These are phyloP conservation scores for Aspergillus quadrilineatus DNA, from an alignment of 2,329 filamentous ascomycete species.

Conservation along the genomic window DNA sequence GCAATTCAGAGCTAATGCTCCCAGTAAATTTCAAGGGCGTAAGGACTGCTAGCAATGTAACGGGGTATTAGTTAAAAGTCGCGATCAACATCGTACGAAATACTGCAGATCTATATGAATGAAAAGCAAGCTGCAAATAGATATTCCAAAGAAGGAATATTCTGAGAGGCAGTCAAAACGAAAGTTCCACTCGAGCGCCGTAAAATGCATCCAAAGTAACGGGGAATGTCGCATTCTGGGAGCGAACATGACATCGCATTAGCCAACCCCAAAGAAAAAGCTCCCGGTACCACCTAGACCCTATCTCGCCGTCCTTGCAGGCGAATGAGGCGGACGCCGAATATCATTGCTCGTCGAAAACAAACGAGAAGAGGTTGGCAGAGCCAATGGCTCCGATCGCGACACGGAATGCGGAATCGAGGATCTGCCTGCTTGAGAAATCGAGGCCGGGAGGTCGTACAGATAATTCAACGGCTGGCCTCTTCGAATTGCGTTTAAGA, in stretches of 20 bases:
- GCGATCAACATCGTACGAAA: conserved; percentile 6
- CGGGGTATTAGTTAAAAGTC: conserved; percentile 19
- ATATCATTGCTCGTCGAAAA: conserved; percentile 23
- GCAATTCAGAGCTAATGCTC: not conserved
- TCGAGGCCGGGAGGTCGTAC: conserved; percentile 26
- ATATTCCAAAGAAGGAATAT: conserved; percentile 3
- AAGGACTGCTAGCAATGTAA: conserved; percentile 10
- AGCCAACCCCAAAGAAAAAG: not conserved
- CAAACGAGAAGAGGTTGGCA: conserved; percentile 23
- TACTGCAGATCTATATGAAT: conserved; percentile 15
- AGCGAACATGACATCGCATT: not conserved
- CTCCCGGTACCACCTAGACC: conserved; percentile 4
- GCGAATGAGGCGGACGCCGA: conserved; percentile 24
- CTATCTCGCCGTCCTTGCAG: conserved; percentile 31
- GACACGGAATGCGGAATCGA: conserved; percentile 20
- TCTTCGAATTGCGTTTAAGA: conserved; percentile 40
- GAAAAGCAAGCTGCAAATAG: conserved; percentile 1
- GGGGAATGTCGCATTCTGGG: conserved; percentile 9
- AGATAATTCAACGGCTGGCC: conserved; percentile 35
- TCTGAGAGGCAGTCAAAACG: conserved; percentile 1
- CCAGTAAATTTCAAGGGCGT: not conserved
- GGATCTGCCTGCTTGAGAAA: conserved; percentile 19
- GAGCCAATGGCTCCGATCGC: conserved; percentile 25
- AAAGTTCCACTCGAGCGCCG: conserved; percentile 26
- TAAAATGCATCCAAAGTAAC: conserved; percentile 22